Conservation (phyloP, 2,329 filamentous ascomycete species). For the Rutstroemia sp. region DNA sequence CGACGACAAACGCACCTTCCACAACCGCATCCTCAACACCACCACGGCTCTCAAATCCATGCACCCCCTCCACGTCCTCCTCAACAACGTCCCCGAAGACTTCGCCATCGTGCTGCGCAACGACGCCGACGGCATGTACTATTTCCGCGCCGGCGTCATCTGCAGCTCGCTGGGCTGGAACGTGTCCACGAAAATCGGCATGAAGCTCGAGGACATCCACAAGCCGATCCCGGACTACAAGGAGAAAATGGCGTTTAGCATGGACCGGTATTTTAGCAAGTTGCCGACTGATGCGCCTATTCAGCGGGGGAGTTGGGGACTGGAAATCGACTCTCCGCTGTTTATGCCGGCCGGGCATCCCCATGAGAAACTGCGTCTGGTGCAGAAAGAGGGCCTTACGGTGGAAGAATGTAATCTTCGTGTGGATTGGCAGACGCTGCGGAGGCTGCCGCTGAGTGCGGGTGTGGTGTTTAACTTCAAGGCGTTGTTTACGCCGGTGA, state of each 20-base stretch:
- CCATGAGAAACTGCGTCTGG: slow-evolving; percentile 50
- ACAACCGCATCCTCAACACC: slow-evolving; percentile 61
- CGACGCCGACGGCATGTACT: slow-evolving; percentile 63
- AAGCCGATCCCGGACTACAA: slow-evolving; percentile 71
- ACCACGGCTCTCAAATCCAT: slow-evolving; percentile 52
- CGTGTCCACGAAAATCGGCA: slow-evolving; percentile 64
- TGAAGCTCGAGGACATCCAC: slow-evolving; percentile 65
- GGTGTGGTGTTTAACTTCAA: slow-evolving; percentile 85
- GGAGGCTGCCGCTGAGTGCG: slow-evolving; percentile 68
- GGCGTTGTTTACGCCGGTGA: slow-evolving; percentile 69
- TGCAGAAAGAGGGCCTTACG: slow-evolving; percentile 49
- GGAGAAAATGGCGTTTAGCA: slow-evolving; percentile 80
- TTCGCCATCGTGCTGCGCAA: slow-evolving; percentile 72
- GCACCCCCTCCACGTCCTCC: slow-evolving; percentile 60
- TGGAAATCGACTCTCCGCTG: slow-evolving; percentile 68
- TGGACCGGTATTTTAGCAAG: slow-evolving; percentile 79
- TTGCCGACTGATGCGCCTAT: slow-evolving; percentile 68
- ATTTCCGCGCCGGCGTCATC: slow-evolving; percentile 67
- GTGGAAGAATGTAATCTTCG: slow-evolving; percentile 58
- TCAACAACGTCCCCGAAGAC: slow-evolving; percentile 78
- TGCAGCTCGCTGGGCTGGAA: slow-evolving; percentile 81
- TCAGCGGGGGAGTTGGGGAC: slow-evolving; percentile 76
- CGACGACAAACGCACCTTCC: slow-evolving; percentile 46
- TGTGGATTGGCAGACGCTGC: slow-evolving; percentile 84
- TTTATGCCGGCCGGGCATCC: slow-evolving; percentile 66